phyloP scores from a whole-genome alignment of 2,329 filamentous ascomycete species.

The Knufia petricola region DNA sequence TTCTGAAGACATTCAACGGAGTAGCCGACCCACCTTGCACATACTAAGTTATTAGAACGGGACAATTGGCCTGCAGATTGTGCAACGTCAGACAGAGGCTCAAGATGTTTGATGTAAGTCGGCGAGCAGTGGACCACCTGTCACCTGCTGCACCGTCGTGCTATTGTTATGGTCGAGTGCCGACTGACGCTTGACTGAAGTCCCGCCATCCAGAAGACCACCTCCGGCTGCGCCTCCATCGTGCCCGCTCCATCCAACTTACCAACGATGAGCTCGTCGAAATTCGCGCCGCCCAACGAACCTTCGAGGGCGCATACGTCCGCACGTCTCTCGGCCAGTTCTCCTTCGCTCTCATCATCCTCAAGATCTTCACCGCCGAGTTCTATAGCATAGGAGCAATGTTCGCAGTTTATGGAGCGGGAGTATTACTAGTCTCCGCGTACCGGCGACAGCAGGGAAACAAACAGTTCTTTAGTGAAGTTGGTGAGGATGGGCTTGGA shows the following conservation, averaged over 20 bases:
- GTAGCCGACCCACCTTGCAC: too few relatives aligned
- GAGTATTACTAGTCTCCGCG: conserved; percentile 70
- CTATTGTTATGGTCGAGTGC: background rate
- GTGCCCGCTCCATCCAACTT: conserved; percentile 72
- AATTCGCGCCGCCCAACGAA: conserved; percentile 86
- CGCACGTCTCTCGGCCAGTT: conserved; percentile 91
- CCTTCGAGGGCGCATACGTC: conserved; percentile 94
- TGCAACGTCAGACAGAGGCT: background rate
- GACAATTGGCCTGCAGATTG: background rate
- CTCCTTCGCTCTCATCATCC: conserved; percentile 84
- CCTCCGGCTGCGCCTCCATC: conserved; percentile 71
- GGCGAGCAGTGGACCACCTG: too few relatives aligned
- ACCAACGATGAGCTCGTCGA: conserved; percentile 82
- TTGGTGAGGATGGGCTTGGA: conserved; percentile 49
- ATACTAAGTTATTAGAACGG: too few relatives aligned
- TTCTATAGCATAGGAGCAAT: conserved; percentile 97
- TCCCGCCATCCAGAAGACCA: conserved; percentile 57
- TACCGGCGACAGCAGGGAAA: conserved; percentile 89
- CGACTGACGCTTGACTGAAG: conserved; percentile 3
- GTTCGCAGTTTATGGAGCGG: conserved; percentile 83
- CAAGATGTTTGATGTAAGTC: background rate
- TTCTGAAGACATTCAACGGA: too few relatives aligned
- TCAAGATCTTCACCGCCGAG: conserved; percentile 93
- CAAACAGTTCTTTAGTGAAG: conserved; percentile 68
- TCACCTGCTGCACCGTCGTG: too few relatives aligned